Base-by-base conservation (phyloP, 2,329 filamentous ascomycete species). In the Hymenoscyphus albidus region DNA sequence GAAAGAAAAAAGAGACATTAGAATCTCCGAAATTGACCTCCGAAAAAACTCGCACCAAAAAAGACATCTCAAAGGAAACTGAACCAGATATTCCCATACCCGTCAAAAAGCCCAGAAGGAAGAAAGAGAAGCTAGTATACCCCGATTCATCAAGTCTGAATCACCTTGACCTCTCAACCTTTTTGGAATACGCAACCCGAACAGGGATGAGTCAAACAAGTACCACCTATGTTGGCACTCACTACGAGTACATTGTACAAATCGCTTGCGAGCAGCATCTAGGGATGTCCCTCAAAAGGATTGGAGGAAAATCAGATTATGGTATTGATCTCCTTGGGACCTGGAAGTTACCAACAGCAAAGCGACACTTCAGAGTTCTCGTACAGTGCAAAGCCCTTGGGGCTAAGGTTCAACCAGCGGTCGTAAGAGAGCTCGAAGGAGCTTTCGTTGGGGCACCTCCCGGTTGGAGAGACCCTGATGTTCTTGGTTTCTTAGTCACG, bases 351-450 rank as follows among this genome's bases (percentile, higher is more conserved):
- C 86, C 85, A 0, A 77, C 76, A 0, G 70, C 74, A 2, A 63
- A 74, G 9, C 69, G 72, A 1, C 76, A 79, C 0, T 70, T 87
- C 40, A 80, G 78, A 58, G 77, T 84, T 1, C 74, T 86, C 18
- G 74, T 85, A 18, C 91, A 94, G 75, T 94, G 91, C 81, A 95
- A 94, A 76, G 84, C 82, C 0, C 79, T 83, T 14, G 74, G 79
- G 18, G 77, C 79, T 64, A 79, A 80, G 57, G 80, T 85, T 0
- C 71, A 70, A 2, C 90, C 91, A 0, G 78, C 81, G 39, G 79
- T 86, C 58, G 78, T 92, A 9, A 84, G 91, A n/a, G 91, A 94
- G 77, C 82, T 94, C 2, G 90, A 92, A 73, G 94, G 94, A 3
- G 86, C 92, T 0, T 90, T 95, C 72, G 82, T 82, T 1, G 88